Percentiles rank a stretch among this genome's conserved stretches.
Conservation (phyloP, 1,139 yeast genomes). For the Scheffersomyces illinoinensis region DNA sequence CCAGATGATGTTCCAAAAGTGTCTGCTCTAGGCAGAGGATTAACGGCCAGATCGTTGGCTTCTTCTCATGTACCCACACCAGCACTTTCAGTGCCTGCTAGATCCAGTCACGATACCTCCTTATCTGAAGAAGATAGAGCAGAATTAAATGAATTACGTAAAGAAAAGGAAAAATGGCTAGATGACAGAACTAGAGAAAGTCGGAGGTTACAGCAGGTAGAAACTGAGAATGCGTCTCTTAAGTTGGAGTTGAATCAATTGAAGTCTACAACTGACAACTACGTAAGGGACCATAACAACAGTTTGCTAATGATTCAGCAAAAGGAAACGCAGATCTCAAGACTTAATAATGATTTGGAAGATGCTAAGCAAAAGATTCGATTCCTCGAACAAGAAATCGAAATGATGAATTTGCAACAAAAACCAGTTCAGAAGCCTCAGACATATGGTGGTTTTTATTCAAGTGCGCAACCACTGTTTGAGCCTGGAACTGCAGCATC, state of each 20-base stretch:
- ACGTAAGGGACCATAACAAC: conserved; percentile 51
- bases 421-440: conserved; percentile 14
- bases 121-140: conserved; percentile 30
- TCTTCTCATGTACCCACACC: conserved; percentile 14
- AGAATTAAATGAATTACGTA: conserved; percentile 54
- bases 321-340: conserved; percentile 62
- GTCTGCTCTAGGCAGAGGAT: conserved; percentile 33
- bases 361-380: conserved; percentile 48
- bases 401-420: conserved; percentile 40
- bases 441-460: not conserved
- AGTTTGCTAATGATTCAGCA: conserved; percentile 57
- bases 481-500: not conserved
- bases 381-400: conserved; percentile 55
- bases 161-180: conserved; percentile 54
- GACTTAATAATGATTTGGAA: conserved; percentile 63
- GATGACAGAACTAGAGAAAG: conserved; percentile 43
- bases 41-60: conserved; percentile 39
- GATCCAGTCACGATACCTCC: conserved; percentile 1
- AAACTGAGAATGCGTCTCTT: conserved; percentile 43
- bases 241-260: conserved; percentile 40
- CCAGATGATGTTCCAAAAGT: conserved; percentile 28
- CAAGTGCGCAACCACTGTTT: not conserved
- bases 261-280: conserved; percentile 34
- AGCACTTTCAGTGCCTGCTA: conserved; percentile 14
- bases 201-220: conserved; percentile 40